phyloP scores from a whole-genome alignment of 352 stramenopile species.

The Globisporangium iwayamae region DNA sequence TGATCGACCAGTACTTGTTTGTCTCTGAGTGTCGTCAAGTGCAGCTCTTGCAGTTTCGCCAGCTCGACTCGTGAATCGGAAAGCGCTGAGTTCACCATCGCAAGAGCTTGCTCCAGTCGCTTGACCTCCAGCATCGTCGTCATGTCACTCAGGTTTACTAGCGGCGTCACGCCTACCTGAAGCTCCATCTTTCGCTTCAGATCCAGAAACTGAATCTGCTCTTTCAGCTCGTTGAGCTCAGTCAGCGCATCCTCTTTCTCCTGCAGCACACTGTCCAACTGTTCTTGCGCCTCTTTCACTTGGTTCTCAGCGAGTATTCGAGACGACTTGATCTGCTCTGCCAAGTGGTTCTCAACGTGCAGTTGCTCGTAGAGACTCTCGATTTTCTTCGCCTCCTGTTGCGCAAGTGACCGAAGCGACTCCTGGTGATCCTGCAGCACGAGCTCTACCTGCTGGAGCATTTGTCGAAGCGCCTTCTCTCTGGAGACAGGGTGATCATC shows the following conservation, averaged over 20 bases:
- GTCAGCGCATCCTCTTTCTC: conserved; percentile 35
- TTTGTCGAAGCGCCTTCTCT: conserved; percentile 35
- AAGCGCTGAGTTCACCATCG: conserved; percentile 41
- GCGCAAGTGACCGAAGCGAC: conserved; percentile 37
- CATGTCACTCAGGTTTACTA: conserved; percentile 3
- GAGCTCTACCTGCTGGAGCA: conserved; percentile 47
- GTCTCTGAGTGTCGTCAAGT: conserved; percentile 38
- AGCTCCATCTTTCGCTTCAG: conserved; percentile 44
- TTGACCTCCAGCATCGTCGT: conserved; percentile 33
- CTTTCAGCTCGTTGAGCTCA: conserved; percentile 39
- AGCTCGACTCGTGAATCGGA: conserved; percentile 38
- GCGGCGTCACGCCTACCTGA: conserved; percentile 1
- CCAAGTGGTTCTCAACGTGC: conserved; percentile 40
- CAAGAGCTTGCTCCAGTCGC: conserved; percentile 37
- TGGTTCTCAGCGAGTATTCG: conserved; percentile 27
- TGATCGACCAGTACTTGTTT: conserved; percentile 41
- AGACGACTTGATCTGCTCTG: conserved; percentile 37
- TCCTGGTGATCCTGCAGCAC: conserved; percentile 48
- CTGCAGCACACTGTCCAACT: conserved; percentile 32
- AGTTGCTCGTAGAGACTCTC: conserved; percentile 54
- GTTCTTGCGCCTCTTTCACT: conserved; percentile 22
- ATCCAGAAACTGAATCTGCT: conserved; percentile 50
- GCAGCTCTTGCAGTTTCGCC: conserved; percentile 33
- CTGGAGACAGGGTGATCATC: conserved; percentile 2
- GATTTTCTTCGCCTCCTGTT: conserved; percentile 43